A percentile compares a stretch with the other conserved stretches of the same genome.
Evolutionary conservation across 2,329 filamentous ascomycete genomes (phyloP).

Genomic region (Phyllosticta citribraziliensis): DNA sequence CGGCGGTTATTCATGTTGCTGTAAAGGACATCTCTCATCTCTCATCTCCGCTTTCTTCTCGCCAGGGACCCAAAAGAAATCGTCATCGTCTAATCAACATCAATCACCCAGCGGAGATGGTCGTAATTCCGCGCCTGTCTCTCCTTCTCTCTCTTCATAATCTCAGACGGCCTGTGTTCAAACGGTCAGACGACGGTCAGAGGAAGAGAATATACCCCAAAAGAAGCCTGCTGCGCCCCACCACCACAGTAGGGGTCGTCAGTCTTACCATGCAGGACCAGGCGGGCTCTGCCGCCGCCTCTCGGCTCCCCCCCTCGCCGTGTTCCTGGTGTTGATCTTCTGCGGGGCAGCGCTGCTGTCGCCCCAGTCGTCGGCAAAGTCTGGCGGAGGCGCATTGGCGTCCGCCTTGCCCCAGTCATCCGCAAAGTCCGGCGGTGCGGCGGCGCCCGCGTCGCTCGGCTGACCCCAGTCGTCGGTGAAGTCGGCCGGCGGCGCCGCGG

Average conservation of each 20-base stretch:
- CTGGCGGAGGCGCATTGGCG: background rate
- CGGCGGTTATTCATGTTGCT: no score
- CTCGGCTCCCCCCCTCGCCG: background rate
- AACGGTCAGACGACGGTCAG: background rate
- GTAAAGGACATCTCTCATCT: background rate
- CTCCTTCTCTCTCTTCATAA: background rate
- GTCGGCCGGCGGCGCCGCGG: background rate
- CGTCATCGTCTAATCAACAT: background rate
- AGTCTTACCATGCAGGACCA: background rate
- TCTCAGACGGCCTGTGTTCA: background rate
- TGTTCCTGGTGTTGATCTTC: background rate
- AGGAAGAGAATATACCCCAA: background rate
- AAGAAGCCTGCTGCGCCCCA: background rate
- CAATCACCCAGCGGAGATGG: background rate
- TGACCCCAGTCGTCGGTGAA: constrained; percentile 1
- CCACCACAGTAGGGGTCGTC: background rate
- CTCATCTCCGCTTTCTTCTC: background rate
- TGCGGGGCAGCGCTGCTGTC: background rate
- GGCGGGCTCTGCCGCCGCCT: background rate
- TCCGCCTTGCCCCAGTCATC: constrained; percentile 2
- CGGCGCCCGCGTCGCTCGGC: background rate
- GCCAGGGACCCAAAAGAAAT: background rate
- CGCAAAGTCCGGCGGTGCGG: background rate
- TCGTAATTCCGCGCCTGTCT: background rate
- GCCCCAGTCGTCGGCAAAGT: background rate